Conservation (phyloP, 1,139 yeast species). For the Debaryomyces singareniensis region DNA sequence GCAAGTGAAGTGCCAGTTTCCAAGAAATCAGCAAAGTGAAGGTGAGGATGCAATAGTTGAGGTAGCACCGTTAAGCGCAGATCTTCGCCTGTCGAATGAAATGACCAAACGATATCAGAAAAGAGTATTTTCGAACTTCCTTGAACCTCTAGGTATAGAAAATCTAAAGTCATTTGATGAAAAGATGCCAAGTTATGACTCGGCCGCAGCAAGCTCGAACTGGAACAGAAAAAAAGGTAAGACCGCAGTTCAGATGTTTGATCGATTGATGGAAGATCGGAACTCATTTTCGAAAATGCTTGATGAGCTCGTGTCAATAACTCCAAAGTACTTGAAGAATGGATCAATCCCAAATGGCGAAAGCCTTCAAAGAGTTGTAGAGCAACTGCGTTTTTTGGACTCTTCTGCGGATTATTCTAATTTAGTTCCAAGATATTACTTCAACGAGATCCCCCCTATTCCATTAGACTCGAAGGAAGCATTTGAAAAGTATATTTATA, state of each 20-base stretch:
- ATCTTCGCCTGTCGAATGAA: too few relatives aligned
- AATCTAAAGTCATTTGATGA: slow-evolving; percentile 28
- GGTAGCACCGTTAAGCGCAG: too few relatives aligned
- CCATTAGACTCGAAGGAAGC: slow-evolving; percentile 23
- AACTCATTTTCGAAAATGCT: slow-evolving; percentile 25
- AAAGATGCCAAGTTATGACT: slow-evolving; percentile 16
- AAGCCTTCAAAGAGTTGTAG: slow-evolving; percentile 9
- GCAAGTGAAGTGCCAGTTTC: slow-evolving; percentile 1
- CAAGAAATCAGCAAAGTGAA: slow-evolving; percentile 2
- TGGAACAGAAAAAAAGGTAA: slow-evolving; percentile 19
- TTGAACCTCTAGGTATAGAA: slow-evolving; percentile 29
- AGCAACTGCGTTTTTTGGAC: slow-evolving; percentile 9
- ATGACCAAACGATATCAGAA: slow-evolving; percentile 15
- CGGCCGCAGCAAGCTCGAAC: slow-evolving; percentile 16
- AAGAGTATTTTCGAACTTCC: slow-evolving; percentile 26
- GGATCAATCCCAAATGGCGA: slow-evolving; percentile 6
- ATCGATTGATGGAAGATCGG: slow-evolving; percentile 22
- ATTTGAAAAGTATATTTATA: slow-evolving; percentile 33
- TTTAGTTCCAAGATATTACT: slow-evolving; percentile 17
- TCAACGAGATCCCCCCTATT: slow-evolving; percentile 29
- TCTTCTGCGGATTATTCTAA: slow-evolving; percentile 7
- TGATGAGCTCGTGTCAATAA: slow-evolving; percentile 23
- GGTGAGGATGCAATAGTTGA: slow-evolving; percentile 5
- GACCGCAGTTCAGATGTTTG: slow-evolving; percentile 15
- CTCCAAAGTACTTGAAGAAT: slow-evolving; percentile 24